Evolutionary conservation across 2,329 filamentous ascomycete genomes (phyloP), one percentile per base, ranked within the genome.

Genomic region (Cyphellophora europaea): DNA sequence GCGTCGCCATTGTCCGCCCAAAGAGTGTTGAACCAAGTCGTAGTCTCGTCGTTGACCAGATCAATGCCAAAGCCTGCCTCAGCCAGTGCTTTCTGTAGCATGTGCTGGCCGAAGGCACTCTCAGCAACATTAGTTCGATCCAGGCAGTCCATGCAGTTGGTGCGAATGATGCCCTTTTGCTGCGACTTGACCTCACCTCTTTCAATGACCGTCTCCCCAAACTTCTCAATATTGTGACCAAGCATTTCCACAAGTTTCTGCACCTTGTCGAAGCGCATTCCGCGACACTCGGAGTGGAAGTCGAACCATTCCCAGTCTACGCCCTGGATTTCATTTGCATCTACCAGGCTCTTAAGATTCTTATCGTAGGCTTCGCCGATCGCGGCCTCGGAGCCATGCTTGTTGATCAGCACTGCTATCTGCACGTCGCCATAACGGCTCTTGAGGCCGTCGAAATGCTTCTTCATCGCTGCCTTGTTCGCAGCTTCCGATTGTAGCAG

Each of bases 1-100:
- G 88, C 86, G 57, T 98, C 91, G 11, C 91, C 91, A 48, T 98
- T 98, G 55, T 98, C 91, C 0, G 91, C 91, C 89, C 91, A 98
- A 0, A 96, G 67, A 0, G 77, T 87, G 57, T 98, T 96, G 65
- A 96, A 96, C 87, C 89, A 96, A 30, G 78, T 72, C 4, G 84
- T 93, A 36, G 79, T 76, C 38, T 85, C 81, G 54, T 94, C 86
- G 15, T 69, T 58, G 43, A 91, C 79, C 0, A 81, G 67, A 46
- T 79, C 76, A 59, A 93, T 80, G 37, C 80, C 76, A 40, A 87
- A 79, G 0, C 82, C 83, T 43, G 93, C 77, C 13, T 74, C 68
- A 38, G 74, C 79, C 2, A 98, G 67, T 52, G 95, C 86, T 19
- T 71, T 56, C 46, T 95, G 86, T 2, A 98, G 68, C 45, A 85